phyloP scores from a whole-genome alignment of 2,329 filamentous ascomycete genomes.

The Salinomyces thailandicus region DNA sequence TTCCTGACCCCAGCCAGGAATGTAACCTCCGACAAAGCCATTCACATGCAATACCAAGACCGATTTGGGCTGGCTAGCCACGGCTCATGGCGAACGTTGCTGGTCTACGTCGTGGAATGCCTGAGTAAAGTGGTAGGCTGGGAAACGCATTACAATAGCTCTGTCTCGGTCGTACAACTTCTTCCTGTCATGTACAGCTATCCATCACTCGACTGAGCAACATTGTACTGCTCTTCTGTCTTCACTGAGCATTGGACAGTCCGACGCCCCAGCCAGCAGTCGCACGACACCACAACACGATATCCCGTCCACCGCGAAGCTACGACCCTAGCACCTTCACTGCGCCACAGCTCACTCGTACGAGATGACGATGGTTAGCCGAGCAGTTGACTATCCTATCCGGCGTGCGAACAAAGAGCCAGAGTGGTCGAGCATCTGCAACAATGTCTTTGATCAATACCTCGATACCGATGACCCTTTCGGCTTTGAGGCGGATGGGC shows the following conservation, averaged over 20 bases:
- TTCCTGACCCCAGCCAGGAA: conserved; percentile 3
- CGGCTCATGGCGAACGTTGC: conserved; percentile 12
- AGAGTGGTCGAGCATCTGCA: conserved; percentile 47
- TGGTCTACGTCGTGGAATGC: conserved; percentile 18
- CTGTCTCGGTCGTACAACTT: conserved; percentile 10
- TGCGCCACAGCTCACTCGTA: too few relatives aligned
- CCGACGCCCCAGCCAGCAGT: too few relatives aligned
- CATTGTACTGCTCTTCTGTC: neutral
- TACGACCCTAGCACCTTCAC: too few relatives aligned
- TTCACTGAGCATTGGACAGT: too few relatives aligned
- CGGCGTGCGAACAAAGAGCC: conserved; percentile 42
- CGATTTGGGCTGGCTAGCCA: conserved; percentile 1
- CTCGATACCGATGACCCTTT: conserved; percentile 46
- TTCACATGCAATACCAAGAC: neutral
- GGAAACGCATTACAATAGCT: conserved; percentile 15
- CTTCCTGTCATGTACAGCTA: neutral
- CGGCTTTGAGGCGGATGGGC: conserved; percentile 35
- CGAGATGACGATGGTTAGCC: conserved; percentile 15
- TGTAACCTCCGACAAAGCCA: conserved; percentile 3
- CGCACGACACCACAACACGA: too few relatives aligned
- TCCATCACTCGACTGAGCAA: neutral
- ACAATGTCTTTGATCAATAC: conserved; percentile 55
- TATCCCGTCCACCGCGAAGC: too few relatives aligned
- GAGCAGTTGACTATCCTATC: conserved; percentile 24
- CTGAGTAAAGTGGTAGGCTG: conserved; percentile 6